Percentiles rank a stretch among this genome's conserved stretches.
Conservation (phyloP, 2,329 filamentous ascomycete genomes). For the Dactylonectria estremocensis region DNA sequence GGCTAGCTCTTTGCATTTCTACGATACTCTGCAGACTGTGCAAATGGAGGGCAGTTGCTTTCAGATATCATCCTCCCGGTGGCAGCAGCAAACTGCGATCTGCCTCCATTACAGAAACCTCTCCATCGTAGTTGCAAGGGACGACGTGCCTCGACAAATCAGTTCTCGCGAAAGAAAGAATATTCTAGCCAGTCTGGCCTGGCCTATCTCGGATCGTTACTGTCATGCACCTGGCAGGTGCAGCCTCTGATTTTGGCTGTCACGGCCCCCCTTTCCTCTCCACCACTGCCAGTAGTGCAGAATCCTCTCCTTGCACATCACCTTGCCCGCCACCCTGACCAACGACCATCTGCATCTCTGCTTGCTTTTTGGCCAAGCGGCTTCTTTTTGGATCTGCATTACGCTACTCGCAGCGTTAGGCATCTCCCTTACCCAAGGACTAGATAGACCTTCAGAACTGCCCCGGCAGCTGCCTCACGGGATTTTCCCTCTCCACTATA, state of each 20-base stretch:
- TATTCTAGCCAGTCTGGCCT: background rate
- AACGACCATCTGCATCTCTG: constrained; percentile 2
- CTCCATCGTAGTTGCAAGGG: background rate
- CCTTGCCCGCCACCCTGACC: constrained; percentile 7
- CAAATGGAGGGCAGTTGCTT: background rate
- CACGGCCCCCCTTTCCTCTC: background rate
- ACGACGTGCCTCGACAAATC: background rate
- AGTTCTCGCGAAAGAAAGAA: background rate
- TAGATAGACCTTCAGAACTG: constrained; percentile 24
- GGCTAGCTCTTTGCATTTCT: too few relatives aligned
- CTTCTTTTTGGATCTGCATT: constrained; percentile 48
- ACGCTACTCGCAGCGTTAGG: constrained; percentile 47
- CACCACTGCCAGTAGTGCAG: constrained; percentile 4
- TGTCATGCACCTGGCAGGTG: constrained; percentile 8
- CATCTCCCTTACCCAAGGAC: constrained; percentile 39
- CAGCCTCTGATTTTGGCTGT: background rate
- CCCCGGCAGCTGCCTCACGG: background rate
- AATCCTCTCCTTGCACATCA: constrained; percentile 25
- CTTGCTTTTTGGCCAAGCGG: constrained; percentile 32
- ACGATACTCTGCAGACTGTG: too few relatives aligned
- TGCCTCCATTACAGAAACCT: background rate
- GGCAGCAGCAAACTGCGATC: background rate
- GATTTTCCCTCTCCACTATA: background rate
- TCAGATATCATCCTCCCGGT: background rate
- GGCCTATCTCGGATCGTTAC: background rate